These are phyloP conservation scores for Umbilicus rupestris DNA, from an alignment of 164 flowering plant genomes.

Conservation along the genomic window DNA sequence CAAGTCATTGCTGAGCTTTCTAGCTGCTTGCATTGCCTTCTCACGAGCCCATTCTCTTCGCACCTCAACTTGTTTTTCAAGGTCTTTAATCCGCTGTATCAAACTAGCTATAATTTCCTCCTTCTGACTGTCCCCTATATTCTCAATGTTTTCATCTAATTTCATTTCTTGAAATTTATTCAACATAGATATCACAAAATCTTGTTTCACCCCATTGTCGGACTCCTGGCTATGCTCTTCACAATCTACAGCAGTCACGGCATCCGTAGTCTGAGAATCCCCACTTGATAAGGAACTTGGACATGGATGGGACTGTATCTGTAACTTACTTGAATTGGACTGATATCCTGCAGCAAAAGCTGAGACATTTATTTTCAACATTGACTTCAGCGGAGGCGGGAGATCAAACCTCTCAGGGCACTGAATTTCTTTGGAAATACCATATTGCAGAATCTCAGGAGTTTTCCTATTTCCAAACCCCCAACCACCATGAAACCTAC, in stretches of 20 bases:
- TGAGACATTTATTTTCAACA: conserved; percentile 75
- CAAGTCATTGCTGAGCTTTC: conserved; percentile 73
- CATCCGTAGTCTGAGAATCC: conserved; percentile 20
- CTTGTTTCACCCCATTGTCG: conserved; percentile 29
- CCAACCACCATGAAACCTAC: conserved; percentile 79
- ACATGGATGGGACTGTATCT: no score
- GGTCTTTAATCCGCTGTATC: conserved; percentile 62
- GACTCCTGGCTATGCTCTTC: conserved; percentile 28
- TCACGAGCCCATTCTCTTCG: conserved; percentile 94
- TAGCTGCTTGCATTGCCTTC: conserved; percentile 98
- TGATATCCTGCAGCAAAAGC: conserved; percentile 76
- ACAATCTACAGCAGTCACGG: conserved; percentile 17
- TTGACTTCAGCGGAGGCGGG: conserved; percentile 63
- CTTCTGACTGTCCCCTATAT: conserved; percentile 47
- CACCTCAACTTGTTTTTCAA: conserved; percentile 73
- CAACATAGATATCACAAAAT: conserved; percentile 51
- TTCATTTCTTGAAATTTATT: conserved; percentile 69
- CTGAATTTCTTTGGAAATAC: conserved; percentile 51
- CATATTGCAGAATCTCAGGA: conserved; percentile 28
- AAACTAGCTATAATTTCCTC: conserved; percentile 54
- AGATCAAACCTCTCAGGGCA: conserved; percentile 80
- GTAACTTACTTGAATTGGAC: no score
- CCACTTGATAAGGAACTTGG: no score
- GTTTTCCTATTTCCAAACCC: conserved; percentile 58
- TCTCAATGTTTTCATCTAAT: conserved; percentile 57